Conservation (phyloP, 2,329 filamentous ascomycete species). For the Phaeosphaeria sp. region DNA sequence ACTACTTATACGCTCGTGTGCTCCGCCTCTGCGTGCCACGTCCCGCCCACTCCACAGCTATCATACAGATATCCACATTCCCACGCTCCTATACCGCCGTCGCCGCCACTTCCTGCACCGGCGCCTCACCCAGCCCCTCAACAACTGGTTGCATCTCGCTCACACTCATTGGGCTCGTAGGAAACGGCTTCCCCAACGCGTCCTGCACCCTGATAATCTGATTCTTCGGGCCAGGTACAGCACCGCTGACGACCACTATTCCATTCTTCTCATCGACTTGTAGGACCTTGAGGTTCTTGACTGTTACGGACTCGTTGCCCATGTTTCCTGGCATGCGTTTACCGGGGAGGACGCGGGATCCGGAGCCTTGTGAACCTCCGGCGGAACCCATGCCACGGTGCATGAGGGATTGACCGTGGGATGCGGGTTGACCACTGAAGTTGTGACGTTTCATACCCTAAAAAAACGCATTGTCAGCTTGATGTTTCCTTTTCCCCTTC, state of each 20-base stretch:
- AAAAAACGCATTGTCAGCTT: background rate
- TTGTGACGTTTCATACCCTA: constrained; percentile 93
- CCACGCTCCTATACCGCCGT: constrained; percentile 5
- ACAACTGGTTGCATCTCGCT: constrained; percentile 24
- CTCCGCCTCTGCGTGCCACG: background rate
- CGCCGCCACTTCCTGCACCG: constrained; percentile 12
- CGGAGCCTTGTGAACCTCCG: constrained; percentile 88
- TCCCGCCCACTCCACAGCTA: background rate
- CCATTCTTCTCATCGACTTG: constrained; percentile 87
- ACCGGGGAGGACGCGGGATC: constrained; percentile 89
- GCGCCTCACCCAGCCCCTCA: constrained; percentile 7
- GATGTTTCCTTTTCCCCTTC: too few species aligned
- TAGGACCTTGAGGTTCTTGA: constrained; percentile 89
- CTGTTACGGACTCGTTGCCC: constrained; percentile 86
- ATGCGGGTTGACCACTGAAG: constrained; percentile 85
- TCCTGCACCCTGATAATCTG: constrained; percentile 86
- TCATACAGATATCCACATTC: background rate
- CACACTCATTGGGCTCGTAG: constrained; percentile 53
- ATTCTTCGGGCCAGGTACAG: constrained; percentile 87
- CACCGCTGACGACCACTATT: constrained; percentile 83
- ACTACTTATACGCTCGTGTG: background rate
- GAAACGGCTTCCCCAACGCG: constrained; percentile 85
- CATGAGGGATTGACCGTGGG: constrained; percentile 93
- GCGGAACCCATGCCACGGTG: constrained; percentile 91
- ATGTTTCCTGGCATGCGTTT: constrained; percentile 99